phyloP scores from a whole-genome alignment of 305 asterid genomes.

The Rubia occidens region DNA sequence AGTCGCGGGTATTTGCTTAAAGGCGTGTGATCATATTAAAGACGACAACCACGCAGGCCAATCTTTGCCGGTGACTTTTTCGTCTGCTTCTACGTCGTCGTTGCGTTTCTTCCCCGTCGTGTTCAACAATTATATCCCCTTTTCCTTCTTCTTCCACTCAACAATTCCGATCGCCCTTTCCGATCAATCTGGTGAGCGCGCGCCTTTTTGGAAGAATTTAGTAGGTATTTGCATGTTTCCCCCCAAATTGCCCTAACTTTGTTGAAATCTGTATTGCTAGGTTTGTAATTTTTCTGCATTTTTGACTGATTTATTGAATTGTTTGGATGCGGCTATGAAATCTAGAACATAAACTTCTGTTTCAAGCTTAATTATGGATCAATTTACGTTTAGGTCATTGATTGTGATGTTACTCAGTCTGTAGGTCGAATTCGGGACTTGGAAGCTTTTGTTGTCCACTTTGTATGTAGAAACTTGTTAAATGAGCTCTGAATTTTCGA shows the following conservation, averaged over 20 bases:
- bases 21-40: constrained; percentile 14
- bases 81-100: constrained; percentile 4
- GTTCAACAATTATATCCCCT: background rate
- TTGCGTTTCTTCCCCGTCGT: background rate
- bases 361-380: background rate
- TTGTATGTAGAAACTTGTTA: background rate
- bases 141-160: no score
- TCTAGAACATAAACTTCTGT: background rate
- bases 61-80: constrained; percentile 22
- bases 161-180: constrained; percentile 15
- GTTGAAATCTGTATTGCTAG: background rate
- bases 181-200: constrained; percentile 10
- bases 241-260: background rate
- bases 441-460: background rate
- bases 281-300: background rate
- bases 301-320: background rate
- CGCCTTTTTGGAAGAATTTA: background rate
- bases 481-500: background rate
- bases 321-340: background rate
- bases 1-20: constrained; percentile 7
- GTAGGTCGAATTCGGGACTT: background rate
- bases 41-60: constrained; percentile 27
- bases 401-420: background rate
- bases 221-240: background rate
- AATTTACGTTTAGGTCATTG: background rate